These are phyloP conservation scores for Sporisorium iseilematis-ciliati DNA, from an alignment of 1,284 basidiomycete genomes.

Conservation along the genomic window DNA sequence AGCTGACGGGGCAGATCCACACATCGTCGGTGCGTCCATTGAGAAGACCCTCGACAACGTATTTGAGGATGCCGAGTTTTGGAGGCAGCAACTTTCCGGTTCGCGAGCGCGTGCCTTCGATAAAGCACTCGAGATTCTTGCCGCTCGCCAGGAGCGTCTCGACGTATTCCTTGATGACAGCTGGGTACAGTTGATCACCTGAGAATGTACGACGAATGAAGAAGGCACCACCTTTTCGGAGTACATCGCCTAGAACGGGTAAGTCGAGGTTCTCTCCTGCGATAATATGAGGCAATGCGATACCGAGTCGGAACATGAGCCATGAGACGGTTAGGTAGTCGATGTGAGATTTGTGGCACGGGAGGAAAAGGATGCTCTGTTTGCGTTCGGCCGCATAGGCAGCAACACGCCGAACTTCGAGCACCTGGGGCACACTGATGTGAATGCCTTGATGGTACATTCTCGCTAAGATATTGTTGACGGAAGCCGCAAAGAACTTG, in stretches of 20 bases:
- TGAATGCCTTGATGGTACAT: conserved; percentile 70
- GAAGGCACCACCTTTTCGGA: conserved; percentile 69
- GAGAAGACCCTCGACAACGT: conserved; percentile 68
- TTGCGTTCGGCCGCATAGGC: conserved; percentile 64
- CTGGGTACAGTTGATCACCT: conserved; percentile 69
- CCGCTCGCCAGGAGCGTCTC: conserved; percentile 68
- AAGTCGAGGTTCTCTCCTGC: conserved; percentile 70
- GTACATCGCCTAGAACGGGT: conserved; percentile 67
- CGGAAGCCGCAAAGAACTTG: conserved; percentile 55
- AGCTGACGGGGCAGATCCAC: conserved; percentile 69
- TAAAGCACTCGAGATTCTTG: conserved; percentile 69
- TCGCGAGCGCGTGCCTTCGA: conserved; percentile 70
- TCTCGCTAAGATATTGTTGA: conserved; percentile 69
- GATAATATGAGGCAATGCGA: conserved; percentile 70
- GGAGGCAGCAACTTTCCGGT: conserved; percentile 71
- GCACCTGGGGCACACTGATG: conserved; percentile 62
- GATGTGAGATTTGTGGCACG: conserved; percentile 71
- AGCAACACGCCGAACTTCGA: conserved; percentile 65
- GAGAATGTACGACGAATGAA: conserved; percentile 70
- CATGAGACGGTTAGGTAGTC: conserved; percentile 65
- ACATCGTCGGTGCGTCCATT: conserved; percentile 68
- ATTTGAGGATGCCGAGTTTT: conserved; percentile 71
- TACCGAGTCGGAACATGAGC: conserved; percentile 69
- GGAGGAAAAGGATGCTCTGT: conserved; percentile 70
- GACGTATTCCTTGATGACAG: conserved; percentile 70